Evolutionary conservation across 2,329 filamentous ascomycete species (phyloP).

Genomic region (Lasiodiplodia gonubiensis): DNA sequence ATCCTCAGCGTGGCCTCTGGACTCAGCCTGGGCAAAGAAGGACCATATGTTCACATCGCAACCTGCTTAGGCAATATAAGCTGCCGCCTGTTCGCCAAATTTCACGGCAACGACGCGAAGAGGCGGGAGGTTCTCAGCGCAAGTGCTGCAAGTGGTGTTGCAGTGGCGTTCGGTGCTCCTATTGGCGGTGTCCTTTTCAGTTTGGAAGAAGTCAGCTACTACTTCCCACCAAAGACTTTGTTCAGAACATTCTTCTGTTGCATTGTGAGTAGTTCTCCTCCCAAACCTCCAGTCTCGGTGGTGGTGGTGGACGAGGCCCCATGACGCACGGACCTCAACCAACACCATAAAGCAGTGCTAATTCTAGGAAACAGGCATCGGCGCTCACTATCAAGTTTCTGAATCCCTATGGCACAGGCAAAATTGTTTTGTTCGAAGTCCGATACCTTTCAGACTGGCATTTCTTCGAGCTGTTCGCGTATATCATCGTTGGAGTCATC

Average conservation of each 20-base stretch:
- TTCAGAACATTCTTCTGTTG: slow-evolving; percentile 99
- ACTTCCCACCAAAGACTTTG: slow-evolving; percentile 95
- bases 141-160: slow-evolving; percentile 87
- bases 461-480: slow-evolving; percentile 85
- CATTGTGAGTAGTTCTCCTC: slow-evolving; percentile 63
- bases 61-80: slow-evolving; percentile 94
- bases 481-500: slow-evolving; percentile 83
- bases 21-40: slow-evolving; percentile 91
- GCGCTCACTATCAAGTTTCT: slow-evolving; percentile 91
- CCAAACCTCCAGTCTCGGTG: too few relatives aligned
- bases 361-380: slow-evolving; percentile 56
- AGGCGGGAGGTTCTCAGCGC: slow-evolving; percentile 92
- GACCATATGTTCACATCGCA: slow-evolving; percentile 96
- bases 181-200: slow-evolving; percentile 90
- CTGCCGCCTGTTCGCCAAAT: slow-evolving; percentile 92
- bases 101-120: slow-evolving; percentile 92
- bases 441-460: slow-evolving; percentile 91
- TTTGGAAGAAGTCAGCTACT: slow-evolving; percentile 94
- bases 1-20: slow-evolving; percentile 91
- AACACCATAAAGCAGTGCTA: slow-evolving; percentile 25
- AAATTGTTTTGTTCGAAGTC: slow-evolving; percentile 96
- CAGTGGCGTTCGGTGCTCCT: slow-evolving; percentile 92
- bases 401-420: slow-evolving; percentile 93
- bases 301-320: too few relatives aligned
- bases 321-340: too few relatives aligned